Conservation (phyloP, 257 asterid genomes). For the Ligustrum vulgare region DNA sequence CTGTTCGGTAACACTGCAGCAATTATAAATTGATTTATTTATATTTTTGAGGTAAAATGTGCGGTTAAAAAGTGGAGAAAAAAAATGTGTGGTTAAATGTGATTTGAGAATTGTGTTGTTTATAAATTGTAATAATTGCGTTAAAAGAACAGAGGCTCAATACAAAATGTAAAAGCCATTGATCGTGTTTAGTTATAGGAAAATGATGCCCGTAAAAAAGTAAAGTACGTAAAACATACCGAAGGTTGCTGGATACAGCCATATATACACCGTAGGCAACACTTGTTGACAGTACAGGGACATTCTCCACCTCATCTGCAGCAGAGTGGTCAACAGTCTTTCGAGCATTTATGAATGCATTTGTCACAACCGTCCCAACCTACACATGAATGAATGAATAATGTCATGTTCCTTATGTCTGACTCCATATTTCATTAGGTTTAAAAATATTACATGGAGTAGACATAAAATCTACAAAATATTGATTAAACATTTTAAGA, state of each 20-base stretch:
- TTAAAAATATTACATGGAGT: not conserved
- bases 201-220: not conserved
- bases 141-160: too few species aligned
- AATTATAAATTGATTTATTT: too few species aligned
- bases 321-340: conserved; percentile 64
- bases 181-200: not conserved
- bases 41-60: too few species aligned
- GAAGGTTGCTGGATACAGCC: conserved; percentile 90
- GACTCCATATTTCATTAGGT: not conserved
- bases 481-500: not conserved
- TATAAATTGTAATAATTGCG: too few species aligned
- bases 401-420: not conserved
- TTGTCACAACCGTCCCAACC: conserved; percentile 85
- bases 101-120: too few species aligned
- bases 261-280: conserved; percentile 88
- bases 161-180: not conserved
- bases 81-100: too few species aligned
- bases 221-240: conserved; percentile 46
- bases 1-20: too few species aligned
- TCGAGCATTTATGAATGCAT: conserved; percentile 73
- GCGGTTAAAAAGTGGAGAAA: too few species aligned
- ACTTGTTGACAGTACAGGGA: conserved; percentile 79
- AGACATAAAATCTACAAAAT: not conserved
- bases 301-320: conserved; percentile 65
- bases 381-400: conserved; percentile 26